Conservation (phyloP, 2,329 filamentous ascomycete species). For the Simplicillium sp. region DNA sequence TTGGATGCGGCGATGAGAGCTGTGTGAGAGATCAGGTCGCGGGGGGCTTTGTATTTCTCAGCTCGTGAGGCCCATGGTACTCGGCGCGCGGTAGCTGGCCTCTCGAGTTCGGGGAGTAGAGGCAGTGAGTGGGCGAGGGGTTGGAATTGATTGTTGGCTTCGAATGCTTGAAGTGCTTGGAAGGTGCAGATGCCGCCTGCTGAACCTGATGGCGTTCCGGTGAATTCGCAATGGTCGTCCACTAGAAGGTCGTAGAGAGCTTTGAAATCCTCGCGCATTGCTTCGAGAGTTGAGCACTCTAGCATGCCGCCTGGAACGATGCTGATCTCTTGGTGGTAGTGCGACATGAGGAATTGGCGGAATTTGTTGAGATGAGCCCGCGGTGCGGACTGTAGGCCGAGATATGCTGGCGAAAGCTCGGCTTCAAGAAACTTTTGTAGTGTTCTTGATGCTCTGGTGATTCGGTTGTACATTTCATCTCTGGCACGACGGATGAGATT, state of each 20-base stretch:
- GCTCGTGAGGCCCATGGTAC: slow-evolving; percentile 30
- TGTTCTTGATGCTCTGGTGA: slow-evolving; percentile 47
- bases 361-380: slow-evolving; percentile 65
- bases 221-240: slow-evolving; percentile 45
- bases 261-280: slow-evolving; percentile 61
- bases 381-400: slow-evolving; percentile 53
- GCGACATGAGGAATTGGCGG: slow-evolving; percentile 55
- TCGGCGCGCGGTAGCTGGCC: slow-evolving; percentile 19
- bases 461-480: slow-evolving; percentile 54
- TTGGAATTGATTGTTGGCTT: slow-evolving; percentile 47
- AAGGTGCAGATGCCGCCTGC: slow-evolving; percentile 61
- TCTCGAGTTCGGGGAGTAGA: slow-evolving; percentile 44
- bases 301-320: slow-evolving; percentile 62
- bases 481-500: slow-evolving; percentile 55
- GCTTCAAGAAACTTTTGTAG: slow-evolving; percentile 61
- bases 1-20: slow-evolving; percentile 45
- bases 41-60: slow-evolving; percentile 35
- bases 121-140: slow-evolving; percentile 59
- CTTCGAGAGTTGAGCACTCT: slow-evolving; percentile 45
- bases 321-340: slow-evolving; percentile 58
- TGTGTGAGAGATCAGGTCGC: slow-evolving; percentile 38
- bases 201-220: slow-evolving; percentile 41
- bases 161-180: slow-evolving; percentile 59
- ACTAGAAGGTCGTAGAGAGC: slow-evolving; percentile 63
- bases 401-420: slow-evolving; percentile 55